phyloP scores from a whole-genome alignment of 352 stramenopile species.

The Halophytophthora polymorphica region DNA sequence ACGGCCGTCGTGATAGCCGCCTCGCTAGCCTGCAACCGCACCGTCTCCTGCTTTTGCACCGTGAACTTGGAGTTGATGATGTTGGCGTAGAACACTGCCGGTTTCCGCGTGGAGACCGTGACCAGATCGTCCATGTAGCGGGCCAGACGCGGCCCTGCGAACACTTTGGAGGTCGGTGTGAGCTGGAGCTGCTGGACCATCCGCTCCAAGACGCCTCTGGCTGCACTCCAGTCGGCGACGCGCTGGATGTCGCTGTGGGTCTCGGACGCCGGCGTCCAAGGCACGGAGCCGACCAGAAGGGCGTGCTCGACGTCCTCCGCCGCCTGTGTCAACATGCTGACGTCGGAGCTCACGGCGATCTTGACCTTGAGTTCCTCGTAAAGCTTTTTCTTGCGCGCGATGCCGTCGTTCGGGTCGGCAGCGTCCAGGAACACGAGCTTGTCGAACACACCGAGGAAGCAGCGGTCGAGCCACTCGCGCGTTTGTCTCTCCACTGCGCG shows the following conservation, averaged over 20 bases:
- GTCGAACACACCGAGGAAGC: slow-evolving; percentile 67
- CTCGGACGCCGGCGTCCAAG: slow-evolving; percentile 30
- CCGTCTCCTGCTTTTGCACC: slow-evolving; percentile 57
- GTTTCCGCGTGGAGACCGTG: slow-evolving; percentile 65
- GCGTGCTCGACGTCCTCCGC: slow-evolving; percentile 26
- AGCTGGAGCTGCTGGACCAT: slow-evolving; percentile 46
- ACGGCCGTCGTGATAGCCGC: slow-evolving; percentile 70
- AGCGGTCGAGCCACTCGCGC: slow-evolving; percentile 65
- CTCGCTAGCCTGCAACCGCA: slow-evolving; percentile 68
- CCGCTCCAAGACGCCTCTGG: slow-evolving; percentile 33
- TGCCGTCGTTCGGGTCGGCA: slow-evolving; percentile 27
- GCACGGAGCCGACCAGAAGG: slow-evolving; percentile 52
- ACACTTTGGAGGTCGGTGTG: slow-evolving; percentile 38
- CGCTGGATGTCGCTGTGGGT: slow-evolving; percentile 14
- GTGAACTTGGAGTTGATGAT: slow-evolving; percentile 81
- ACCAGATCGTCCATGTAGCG: slow-evolving; percentile 73
- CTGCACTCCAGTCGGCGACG: slow-evolving; percentile 32
- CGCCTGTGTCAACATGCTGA: slow-evolving; percentile 19
- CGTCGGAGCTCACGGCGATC: slow-evolving; percentile 46
- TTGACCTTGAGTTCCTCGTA: slow-evolving; percentile 66
- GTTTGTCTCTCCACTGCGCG: slow-evolving; percentile 62
- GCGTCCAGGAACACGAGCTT: slow-evolving; percentile 72
- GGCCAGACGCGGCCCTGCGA: slow-evolving; percentile 50
- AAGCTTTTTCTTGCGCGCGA: slow-evolving; percentile 56
- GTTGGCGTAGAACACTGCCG: slow-evolving; percentile 79